phyloP scores from a whole-genome alignment of 768 basidiomycete genomes.

The Pisolithus albus region DNA sequence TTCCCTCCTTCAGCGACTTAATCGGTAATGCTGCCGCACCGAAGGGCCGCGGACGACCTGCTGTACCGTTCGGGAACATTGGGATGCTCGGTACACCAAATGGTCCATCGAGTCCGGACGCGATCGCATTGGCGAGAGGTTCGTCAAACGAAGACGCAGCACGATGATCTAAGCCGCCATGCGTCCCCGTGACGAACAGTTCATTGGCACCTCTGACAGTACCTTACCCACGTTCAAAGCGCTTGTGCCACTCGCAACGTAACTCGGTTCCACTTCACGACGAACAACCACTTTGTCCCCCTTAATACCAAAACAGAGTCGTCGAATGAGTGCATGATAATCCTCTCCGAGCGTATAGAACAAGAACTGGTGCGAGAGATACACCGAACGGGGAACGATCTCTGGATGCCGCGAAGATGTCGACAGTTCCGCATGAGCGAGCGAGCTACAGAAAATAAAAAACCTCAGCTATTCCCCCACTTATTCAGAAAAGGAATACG shows the following conservation, averaged over 20 bases:
- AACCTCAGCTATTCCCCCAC: not conserved
- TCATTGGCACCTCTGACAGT: not conserved
- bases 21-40: constrained; percentile 48
- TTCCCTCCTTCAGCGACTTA: constrained; percentile 46
- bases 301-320: constrained; percentile 51
- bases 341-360: constrained; percentile 73
- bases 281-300: constrained; percentile 64
- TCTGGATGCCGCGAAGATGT: constrained; percentile 54
- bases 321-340: constrained; percentile 71
- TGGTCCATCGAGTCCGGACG: constrained; percentile 48
- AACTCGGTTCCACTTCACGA: constrained; percentile 60
- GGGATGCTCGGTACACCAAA: constrained; percentile 49
- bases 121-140: constrained; percentile 68
- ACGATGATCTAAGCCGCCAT: constrained; percentile 27
- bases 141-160: constrained; percentile 56
- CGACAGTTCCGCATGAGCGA: constrained; percentile 78
- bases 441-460: constrained; percentile 27
- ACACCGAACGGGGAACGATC: constrained; percentile 68
- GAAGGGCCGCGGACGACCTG: constrained; percentile 32
- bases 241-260: constrained; percentile 34
- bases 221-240: constrained; percentile 5
- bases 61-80: constrained; percentile 71
- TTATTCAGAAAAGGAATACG: not conserved
- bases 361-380: constrained; percentile 79
- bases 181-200: constrained; percentile 28